A percentile compares a stretch with the other conserved stretches of the same genome.
Conservation (phyloP, 257 asterid species). For the Gynochthodes officinalis region DNA sequence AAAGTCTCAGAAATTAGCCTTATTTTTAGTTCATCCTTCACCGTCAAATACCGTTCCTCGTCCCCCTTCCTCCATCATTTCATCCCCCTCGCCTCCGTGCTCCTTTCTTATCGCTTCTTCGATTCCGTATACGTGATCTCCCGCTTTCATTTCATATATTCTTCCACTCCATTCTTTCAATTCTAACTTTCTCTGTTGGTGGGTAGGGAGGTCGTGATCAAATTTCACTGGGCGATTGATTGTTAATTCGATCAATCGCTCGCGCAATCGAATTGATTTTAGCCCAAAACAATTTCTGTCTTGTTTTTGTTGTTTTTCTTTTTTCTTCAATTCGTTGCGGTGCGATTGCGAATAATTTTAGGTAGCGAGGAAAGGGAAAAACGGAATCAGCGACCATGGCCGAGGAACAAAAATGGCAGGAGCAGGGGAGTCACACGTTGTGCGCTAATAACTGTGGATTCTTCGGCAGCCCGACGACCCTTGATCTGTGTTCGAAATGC, state of each 20-base stretch:
- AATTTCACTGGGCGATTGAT: conserved; percentile 17
- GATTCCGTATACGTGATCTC: no score
- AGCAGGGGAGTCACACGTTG: conserved; percentile 37
- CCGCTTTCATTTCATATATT: neutral
- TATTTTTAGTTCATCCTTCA: neutral
- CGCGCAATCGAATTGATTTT: neutral
- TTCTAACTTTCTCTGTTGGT: neutral
- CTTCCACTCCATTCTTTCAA: neutral
- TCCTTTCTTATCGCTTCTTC: no score
- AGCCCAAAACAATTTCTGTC: neutral
- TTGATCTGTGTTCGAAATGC: conserved; percentile 55
- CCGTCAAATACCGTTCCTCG: neutral
- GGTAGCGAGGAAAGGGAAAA: neutral
- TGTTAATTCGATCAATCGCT: conserved; percentile 30
- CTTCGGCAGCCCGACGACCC: conserved; percentile 56
- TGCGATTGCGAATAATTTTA: neutral
- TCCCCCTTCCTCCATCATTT: neutral
- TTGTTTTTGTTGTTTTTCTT: neutral
- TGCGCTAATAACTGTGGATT: conserved; percentile 63
- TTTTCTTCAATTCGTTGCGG: neutral
- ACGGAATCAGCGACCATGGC: conserved; percentile 32
- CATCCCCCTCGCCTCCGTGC: neutral
- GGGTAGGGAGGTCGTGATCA: conserved; percentile 13
- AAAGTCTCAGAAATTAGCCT: no score
- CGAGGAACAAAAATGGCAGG: conserved; percentile 55